Evolutionary conservation across 768 basidiomycete genomes (phyloP), one percentile per base, ranked within the genome.

Genomic region (Rhodosporidiobolus odoratus): DNA sequence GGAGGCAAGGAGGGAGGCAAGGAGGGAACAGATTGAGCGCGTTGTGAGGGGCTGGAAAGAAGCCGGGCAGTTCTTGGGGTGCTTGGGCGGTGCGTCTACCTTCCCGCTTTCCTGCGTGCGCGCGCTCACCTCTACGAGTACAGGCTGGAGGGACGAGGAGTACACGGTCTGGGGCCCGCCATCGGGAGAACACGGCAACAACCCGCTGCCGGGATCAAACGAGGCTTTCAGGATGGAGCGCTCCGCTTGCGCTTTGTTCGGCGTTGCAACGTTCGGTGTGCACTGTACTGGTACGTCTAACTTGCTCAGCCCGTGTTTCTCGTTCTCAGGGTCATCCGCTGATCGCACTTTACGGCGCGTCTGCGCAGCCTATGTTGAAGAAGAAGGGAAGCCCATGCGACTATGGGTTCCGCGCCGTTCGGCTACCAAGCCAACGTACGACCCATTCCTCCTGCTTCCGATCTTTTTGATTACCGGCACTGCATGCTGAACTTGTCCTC

Each of bases 401-500:
- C 69, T 96, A 4, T 98, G 96, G 95, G 87, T 92, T 1, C 93
- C 96, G 2, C 89, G 87, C 15, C 84, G 96, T 21, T 84, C 91
- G 2, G 83, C 81, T 68, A 94, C 89, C 13, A 99, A 99, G 79
- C 90, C 86, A 75, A 97, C 93, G 89, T 92, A 76, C 72, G 87
- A 5, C n/a, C 30, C 25, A 30, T 61, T 38, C 67, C 23, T 30
- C 62, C 25, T 17, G 62, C 56, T 57, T 7, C 34, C 25, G 34
- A 0, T 23, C 17, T 37, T 53, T 35, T 34, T 60, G 13, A 12
- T 43, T 43, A 12, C 12, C 43, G 12, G 43, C 12, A 12, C 43
- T 43, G 43, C 21, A 15, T 60, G 16, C 48, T 53, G 23, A 10
- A 5, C 34, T 23, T 7, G 35, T 1, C 40, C 4, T 40, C 57